Evolutionary conservation across 2,329 filamentous ascomycete genomes (phyloP).

Genomic region (Cytospora paraplurivora): DNA sequence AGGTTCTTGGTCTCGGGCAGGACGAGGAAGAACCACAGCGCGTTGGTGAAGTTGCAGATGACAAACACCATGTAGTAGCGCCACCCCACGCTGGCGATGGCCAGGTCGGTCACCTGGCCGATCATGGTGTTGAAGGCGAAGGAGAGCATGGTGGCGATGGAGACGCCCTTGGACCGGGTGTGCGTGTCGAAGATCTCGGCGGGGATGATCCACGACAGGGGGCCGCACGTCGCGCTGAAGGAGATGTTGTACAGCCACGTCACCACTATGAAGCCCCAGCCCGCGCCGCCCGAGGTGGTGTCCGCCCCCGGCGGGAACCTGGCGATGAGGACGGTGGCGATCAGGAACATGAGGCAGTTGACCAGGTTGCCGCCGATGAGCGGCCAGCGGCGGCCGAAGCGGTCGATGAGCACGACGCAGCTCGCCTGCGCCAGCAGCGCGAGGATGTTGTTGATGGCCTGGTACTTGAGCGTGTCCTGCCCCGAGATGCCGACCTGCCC

Average conservation of each 20-base stretch:
- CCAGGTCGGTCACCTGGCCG: constrained; percentile 48
- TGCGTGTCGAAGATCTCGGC: constrained; percentile 79
- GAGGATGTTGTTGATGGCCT: constrained; percentile 73
- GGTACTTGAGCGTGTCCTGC: constrained; percentile 70
- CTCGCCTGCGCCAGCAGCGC: constrained; percentile 68
- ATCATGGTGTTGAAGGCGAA: constrained; percentile 66
- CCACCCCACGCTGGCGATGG: constrained; percentile 48
- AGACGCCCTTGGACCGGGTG: constrained; percentile 73
- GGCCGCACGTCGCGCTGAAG: constrained; percentile 71
- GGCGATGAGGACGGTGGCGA: constrained; percentile 57
- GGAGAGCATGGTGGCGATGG: constrained; percentile 70
- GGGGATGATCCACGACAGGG: constrained; percentile 62
- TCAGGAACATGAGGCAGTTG: constrained; percentile 73
- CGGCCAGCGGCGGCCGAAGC: constrained; percentile 69
- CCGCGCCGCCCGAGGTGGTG: constrained; percentile 53
- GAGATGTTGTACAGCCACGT: constrained; percentile 83
- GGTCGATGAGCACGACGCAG: constrained; percentile 71
- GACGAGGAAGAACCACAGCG: constrained; percentile 57
- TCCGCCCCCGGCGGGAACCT: constrained; percentile 34
- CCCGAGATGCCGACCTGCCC: constrained; percentile 67
- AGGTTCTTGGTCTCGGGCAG: constrained; percentile 65
- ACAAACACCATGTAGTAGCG: constrained; percentile 53
- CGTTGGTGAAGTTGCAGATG: constrained; percentile 59
- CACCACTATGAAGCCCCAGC: constrained; percentile 73
- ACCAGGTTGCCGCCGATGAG: constrained; percentile 72